These are phyloP conservation scores for Tubosaeta sp. DNA, from an alignment of 768 basidiomycete species.

Conservation along the genomic window DNA sequence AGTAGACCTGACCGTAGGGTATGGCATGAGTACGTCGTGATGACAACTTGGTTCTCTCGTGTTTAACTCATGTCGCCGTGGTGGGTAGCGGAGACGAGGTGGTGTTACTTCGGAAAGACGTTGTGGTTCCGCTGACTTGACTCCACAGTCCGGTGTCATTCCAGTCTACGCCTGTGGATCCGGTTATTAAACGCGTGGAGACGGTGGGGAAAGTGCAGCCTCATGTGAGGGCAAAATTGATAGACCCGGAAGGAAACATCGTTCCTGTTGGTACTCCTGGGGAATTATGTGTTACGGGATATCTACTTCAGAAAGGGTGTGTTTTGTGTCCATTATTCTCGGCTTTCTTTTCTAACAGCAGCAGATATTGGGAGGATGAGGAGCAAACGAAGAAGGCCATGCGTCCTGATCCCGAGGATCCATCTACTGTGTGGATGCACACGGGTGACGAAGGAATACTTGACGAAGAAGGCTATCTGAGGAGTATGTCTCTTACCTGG, in stretches of 20 bases:
- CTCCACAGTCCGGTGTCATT: constrained; percentile 70
- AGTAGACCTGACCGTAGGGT: constrained; percentile 68
- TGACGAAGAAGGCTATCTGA: constrained; percentile 76
- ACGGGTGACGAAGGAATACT: constrained; percentile 80
- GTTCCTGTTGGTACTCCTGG: constrained; percentile 74
- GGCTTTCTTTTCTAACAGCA: not conserved
- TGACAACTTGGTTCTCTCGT: not conserved
- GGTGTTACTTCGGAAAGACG: not conserved
- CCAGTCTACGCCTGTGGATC: constrained; percentile 68
- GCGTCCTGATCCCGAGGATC: constrained; percentile 45
- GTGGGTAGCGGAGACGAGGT: constrained; percentile 69
- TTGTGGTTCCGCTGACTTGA: not conserved
- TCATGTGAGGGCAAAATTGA: constrained; percentile 72
- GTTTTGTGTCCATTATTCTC: not conserved
- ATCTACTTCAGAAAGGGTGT: constrained; percentile 77
- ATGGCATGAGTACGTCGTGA: constrained; percentile 74
- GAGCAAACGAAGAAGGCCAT: constrained; percentile 61
- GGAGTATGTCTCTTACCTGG: constrained; percentile 41
- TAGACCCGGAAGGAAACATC: constrained; percentile 52
- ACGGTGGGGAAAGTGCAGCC: constrained; percentile 76
- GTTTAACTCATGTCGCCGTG: constrained; percentile 2
- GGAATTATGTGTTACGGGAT: constrained; percentile 71
- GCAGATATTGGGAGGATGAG: constrained; percentile 73
- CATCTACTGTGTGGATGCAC: constrained; percentile 72
- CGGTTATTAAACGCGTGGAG: constrained; percentile 71